Evolutionary conservation across 2,329 filamentous ascomycete species (phyloP).

Genomic region (Xylariaceae sp.): DNA sequence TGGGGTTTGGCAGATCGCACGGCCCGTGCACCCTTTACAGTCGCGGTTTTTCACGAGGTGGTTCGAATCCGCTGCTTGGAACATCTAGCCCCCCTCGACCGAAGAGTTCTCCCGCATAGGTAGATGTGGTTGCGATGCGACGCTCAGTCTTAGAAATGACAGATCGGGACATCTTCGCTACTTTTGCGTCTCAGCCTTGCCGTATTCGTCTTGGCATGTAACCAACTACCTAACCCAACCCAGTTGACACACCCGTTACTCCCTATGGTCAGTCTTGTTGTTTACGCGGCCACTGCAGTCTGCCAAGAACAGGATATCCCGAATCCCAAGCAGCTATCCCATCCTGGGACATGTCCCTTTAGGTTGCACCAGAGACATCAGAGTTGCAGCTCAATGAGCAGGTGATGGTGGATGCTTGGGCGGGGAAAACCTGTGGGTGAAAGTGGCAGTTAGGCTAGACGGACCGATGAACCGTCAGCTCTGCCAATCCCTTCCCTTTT

Average conservation of each 20-base stretch:
- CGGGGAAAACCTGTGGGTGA: slow-evolving; percentile 30
- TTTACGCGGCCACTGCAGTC: slow-evolving; percentile 4
- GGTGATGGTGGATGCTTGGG: slow-evolving; percentile 29
- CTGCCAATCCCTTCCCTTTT: slow-evolving; percentile 15
- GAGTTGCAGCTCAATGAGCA: slow-evolving; percentile 20
- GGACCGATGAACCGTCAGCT: slow-evolving; percentile 25
- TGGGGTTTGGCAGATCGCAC: neutral
- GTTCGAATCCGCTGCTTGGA: slow-evolving; percentile 19
- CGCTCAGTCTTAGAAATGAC: slow-evolving; percentile 23
- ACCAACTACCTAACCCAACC: slow-evolving; percentile 3
- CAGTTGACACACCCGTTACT: slow-evolving; percentile 2
- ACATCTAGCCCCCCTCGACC: slow-evolving; percentile 25
- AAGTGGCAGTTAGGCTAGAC: slow-evolving; percentile 26
- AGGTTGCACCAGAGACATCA: slow-evolving; percentile 22
- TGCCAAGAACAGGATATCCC: slow-evolving; percentile 18
- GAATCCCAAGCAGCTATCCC: slow-evolving; percentile 22
- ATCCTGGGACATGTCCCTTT: slow-evolving; percentile 9
- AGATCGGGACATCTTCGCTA: neutral
- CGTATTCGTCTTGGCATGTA: slow-evolving; percentile 11
- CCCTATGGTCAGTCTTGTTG: slow-evolving; percentile 10
- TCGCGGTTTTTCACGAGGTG: slow-evolving; percentile 7
- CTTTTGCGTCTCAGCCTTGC: slow-evolving; percentile 28
- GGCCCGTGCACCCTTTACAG: slow-evolving; percentile 2
- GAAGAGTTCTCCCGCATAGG: slow-evolving; percentile 29
- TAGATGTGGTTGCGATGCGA: slow-evolving; percentile 28